Base-by-base conservation (phyloP, 1,284 basidiomycete species). In the Leccinum laetum region DNA sequence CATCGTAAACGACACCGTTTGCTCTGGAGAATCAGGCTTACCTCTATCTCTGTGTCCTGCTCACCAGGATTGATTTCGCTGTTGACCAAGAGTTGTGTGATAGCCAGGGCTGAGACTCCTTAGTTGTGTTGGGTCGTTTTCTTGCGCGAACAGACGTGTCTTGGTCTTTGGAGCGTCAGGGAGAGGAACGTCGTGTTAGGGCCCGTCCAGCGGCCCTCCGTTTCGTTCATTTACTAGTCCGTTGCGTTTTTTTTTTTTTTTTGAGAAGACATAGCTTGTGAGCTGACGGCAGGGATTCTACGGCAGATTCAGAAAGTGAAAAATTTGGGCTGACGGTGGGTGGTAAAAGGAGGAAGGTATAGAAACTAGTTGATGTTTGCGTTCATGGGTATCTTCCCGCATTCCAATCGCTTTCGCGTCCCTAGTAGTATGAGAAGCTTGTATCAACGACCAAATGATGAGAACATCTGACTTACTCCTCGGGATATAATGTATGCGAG, bases 81-180 rank as follows among this genome's bases (percentile, higher is more conserved):
- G 74, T 99, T 96, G 68, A 99, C 91, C 68, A 99, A 88, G 83
- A 93, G 97, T 62, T 96, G 87, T 65, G 99, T 89, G 60, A 99
- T 99, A 99, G 61, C 98, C 98, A 24, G 98, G 98, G 80, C 93
- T 95, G 13, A 98, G 98, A 74, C 93, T 96, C 73, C 97, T 86
- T 64, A 99, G 84, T 79, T 99, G 97, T n/a, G 98, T 99, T 5
- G 98, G 98, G 77, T 99, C 98, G 73, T 98, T 98, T 86, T 99
- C 98, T 80, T 99, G 96, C 81, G 99, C 98, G 72, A 99, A 96
- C 79, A 98, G 84, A 65, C 96, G 98, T 37, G 98, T 99, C 85
- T 98, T 98, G 68, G 95, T 99, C 98, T 79, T 99, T 39, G 37
- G 5, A 39, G 37, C 37, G 37, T 39, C 37, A 39, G 37, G 37